Conservation (phyloP, 139 green algal species). For the Auxenochlorella protothecoides region DNA sequence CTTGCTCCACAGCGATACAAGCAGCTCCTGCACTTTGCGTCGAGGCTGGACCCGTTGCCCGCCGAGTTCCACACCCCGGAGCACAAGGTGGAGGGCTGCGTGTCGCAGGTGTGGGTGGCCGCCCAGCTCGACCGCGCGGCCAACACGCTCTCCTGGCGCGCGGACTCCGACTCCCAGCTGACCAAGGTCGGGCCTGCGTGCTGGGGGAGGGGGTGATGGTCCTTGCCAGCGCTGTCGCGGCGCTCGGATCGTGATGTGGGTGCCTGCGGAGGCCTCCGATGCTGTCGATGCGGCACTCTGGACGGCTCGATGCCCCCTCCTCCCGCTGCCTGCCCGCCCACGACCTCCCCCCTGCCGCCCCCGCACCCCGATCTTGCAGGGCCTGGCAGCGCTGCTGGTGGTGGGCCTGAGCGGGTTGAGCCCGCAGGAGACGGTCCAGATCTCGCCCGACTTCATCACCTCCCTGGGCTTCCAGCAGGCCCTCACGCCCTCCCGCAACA, state of each 20-base stretch:
- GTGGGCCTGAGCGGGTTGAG: constrained; percentile 77
- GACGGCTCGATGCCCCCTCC: not conserved
- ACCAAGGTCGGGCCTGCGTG: constrained; percentile 65
- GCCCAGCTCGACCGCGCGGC: constrained; percentile 56
- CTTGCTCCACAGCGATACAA: constrained; percentile 66
- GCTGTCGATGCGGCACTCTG: too few relatives aligned
- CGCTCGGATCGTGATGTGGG: too few relatives aligned
- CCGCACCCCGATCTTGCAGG: constrained; percentile 22
- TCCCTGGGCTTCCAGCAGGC: constrained; percentile 86
- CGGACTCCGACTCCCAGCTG: constrained; percentile 91
- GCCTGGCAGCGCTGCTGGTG: constrained; percentile 82
- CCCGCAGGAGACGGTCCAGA: constrained; percentile 47
- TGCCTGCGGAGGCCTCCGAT: too few relatives aligned
- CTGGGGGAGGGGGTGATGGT: not conserved
- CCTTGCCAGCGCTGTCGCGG: too few relatives aligned
- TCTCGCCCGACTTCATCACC: constrained; percentile 75
- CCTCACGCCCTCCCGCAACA: constrained; percentile 93
- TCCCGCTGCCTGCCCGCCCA: not conserved
- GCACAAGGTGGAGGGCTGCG: constrained; percentile 93
- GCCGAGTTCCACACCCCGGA: constrained; percentile 52
- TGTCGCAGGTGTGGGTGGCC: constrained; percentile 91
- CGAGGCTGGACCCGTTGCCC: constrained; percentile 74
- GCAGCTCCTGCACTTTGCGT: constrained; percentile 93
- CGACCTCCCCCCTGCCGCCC: not conserved
- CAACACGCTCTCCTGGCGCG: constrained; percentile 68